Conservation (phyloP, 2,329 filamentous ascomycete species). For the Myrmaecium sp. region DNA sequence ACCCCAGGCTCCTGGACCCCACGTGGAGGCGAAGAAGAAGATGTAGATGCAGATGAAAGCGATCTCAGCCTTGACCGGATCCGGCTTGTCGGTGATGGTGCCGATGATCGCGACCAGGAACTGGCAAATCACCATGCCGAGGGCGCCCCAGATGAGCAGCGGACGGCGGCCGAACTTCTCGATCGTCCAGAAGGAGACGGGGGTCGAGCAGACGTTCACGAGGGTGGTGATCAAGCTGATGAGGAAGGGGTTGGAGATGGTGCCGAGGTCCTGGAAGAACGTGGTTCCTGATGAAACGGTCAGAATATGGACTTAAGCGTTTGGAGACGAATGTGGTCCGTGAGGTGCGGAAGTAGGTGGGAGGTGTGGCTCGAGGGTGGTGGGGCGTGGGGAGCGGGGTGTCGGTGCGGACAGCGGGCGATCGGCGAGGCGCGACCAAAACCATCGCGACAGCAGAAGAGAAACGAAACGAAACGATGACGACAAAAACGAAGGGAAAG, state of each 20-base stretch:
- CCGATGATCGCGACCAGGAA: conserved; percentile 65
- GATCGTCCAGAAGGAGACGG: conserved; percentile 70
- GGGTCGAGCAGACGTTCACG: conserved; percentile 74
- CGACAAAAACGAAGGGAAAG: too few relatives aligned
- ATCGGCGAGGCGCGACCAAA: too few relatives aligned
- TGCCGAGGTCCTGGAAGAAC: conserved; percentile 62
- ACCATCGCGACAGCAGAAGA: too few relatives aligned
- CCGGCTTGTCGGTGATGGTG: conserved; percentile 20
- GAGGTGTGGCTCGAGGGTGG: too few relatives aligned
- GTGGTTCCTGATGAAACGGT: too few relatives aligned
- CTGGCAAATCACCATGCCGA: conserved; percentile 72
- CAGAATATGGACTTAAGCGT: too few relatives aligned
- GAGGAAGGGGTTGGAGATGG: conserved; percentile 60
- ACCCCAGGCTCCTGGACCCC: conserved; percentile 61
- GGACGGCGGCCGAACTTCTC: conserved; percentile 68
- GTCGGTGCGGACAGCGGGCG: too few relatives aligned
- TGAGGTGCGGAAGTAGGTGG: too few relatives aligned
- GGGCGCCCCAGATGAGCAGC: conserved; percentile 60
- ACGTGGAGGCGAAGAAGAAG: conserved; percentile 80
- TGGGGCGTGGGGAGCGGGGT: too few relatives aligned
- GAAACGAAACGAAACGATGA: too few relatives aligned
- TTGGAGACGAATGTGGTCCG: too few relatives aligned
- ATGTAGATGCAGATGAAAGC: conserved; percentile 86
- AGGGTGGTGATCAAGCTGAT: conserved; percentile 75
- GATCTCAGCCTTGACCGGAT: conserved; percentile 37